Conservation (phyloP, 345 rosid genomes). For the Arabidopsis suecica region DNA sequence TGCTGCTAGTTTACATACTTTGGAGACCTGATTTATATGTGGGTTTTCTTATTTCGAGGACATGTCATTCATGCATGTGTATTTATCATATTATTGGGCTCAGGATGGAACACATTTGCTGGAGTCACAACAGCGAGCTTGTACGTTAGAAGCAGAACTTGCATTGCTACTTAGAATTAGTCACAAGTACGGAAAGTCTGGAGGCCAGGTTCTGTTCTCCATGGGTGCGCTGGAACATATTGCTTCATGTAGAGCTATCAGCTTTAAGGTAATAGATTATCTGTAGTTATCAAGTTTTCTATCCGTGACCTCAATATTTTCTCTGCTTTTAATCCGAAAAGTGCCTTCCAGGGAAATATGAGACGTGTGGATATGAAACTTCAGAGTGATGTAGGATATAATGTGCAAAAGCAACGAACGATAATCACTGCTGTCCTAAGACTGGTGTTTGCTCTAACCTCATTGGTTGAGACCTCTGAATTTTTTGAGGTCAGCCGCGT, state of each 20-base stretch:
- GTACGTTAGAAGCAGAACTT: constrained; percentile 84
- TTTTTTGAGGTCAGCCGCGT: constrained; percentile 73
- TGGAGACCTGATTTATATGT: constrained; percentile 13
- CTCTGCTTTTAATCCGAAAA: constrained; percentile 38
- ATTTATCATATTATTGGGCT: constrained; percentile 18
- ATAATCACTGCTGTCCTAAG: constrained; percentile 70
- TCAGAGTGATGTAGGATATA: constrained; percentile 59
- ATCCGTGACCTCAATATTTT: constrained; percentile 21
- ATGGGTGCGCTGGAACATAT: constrained; percentile 93
- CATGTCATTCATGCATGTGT: constrained; percentile 26
- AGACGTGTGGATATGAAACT: constrained; percentile 64
- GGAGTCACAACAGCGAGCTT: constrained; percentile 80
- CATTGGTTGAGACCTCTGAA: constrained; percentile 80
- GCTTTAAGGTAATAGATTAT: constrained; percentile 62
- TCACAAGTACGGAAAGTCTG: constrained; percentile 91
- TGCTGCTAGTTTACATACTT: not conserved
- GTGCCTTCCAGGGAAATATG: constrained; percentile 66
- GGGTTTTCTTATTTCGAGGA: constrained; percentile 8
- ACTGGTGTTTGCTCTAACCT: constrained; percentile 82
- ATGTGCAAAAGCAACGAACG: constrained; percentile 71
- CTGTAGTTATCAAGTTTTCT: constrained; percentile 18
- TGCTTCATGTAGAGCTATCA: constrained; percentile 70
- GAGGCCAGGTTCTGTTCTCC: constrained; percentile 87
- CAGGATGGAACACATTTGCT: constrained; percentile 79
- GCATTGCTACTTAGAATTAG: constrained; percentile 85